phyloP scores from a whole-genome alignment of 345 rosid genomes.

The Gynandropsis gynandra region DNA sequence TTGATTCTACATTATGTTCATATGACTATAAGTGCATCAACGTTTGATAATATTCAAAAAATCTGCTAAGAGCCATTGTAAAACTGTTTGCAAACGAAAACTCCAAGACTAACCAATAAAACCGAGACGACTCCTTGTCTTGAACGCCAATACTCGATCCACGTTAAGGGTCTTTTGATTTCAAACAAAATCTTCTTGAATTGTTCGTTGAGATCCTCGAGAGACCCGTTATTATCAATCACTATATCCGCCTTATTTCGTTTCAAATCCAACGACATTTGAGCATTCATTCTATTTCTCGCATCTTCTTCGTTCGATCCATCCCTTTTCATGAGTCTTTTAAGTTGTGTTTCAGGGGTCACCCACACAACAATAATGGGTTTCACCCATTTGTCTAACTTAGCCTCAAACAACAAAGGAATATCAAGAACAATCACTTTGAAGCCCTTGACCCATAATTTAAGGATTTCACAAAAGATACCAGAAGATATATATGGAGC shows the following conservation, averaged over 20 bases:
- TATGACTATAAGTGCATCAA: no score
- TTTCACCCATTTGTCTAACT: slow-evolving; percentile 81
- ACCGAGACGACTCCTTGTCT: slow-evolving; percentile 62
- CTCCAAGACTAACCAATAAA: slow-evolving; percentile 39
- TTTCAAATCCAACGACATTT: slow-evolving; percentile 69
- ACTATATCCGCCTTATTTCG: slow-evolving; percentile 66
- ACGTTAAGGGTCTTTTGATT: slow-evolving; percentile 59
- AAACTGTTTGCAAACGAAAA: slow-evolving; percentile 39
- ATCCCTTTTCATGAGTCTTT: slow-evolving; percentile 68
- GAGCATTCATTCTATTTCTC: slow-evolving; percentile 67
- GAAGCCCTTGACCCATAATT: slow-evolving; percentile 64
- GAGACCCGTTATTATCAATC: slow-evolving; percentile 64
- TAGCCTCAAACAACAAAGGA: slow-evolving; percentile 77
- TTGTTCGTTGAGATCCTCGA: slow-evolving; percentile 55
- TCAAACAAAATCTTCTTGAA: slow-evolving; percentile 43
- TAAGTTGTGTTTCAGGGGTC: slow-evolving; percentile 64
- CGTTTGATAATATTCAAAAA: no score
- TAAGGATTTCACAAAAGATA: slow-evolving; percentile 51
- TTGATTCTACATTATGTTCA: no score
- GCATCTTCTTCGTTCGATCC: slow-evolving; percentile 59
- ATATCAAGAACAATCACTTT: slow-evolving; percentile 72
- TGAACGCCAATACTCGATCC: slow-evolving; percentile 81
- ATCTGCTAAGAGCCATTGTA: slow-evolving; percentile 14
- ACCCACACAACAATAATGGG: slow-evolving; percentile 62
- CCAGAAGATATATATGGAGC: slow-evolving; percentile 80